A percentile compares a stretch with the other conserved stretches of the same genome.
phyloP scores from a whole-genome alignment of 2,329 filamentous ascomycete species.

The Sporothrix phasma region DNA sequence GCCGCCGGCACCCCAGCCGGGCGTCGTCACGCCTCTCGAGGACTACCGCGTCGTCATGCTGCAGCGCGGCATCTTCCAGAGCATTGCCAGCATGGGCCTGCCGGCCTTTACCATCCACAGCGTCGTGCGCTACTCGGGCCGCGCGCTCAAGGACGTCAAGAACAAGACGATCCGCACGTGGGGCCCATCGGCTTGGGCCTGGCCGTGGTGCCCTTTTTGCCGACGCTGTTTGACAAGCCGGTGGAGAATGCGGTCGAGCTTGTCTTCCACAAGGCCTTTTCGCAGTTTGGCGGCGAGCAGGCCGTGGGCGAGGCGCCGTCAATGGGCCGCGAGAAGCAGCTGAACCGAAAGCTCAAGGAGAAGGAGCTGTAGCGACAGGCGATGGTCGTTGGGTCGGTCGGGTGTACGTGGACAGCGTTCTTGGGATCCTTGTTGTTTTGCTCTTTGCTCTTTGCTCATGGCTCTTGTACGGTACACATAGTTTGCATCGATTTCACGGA shows the following conservation, averaged over 20 bases:
- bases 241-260: conserved; percentile 89
- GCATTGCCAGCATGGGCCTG: conserved; percentile 82
- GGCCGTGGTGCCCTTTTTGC: conserved; percentile 70
- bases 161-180: conserved; percentile 69
- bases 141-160: conserved; percentile 73
- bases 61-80: conserved; percentile 84
- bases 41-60: conserved; percentile 88
- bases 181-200: conserved; percentile 80
- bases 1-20: conserved; percentile 26
- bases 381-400: neutral
- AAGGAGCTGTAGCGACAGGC: conserved; percentile 31
- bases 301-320: conserved; percentile 46
- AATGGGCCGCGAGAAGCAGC: conserved; percentile 41
- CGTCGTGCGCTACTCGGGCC: conserved; percentile 80
- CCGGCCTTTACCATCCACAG: conserved; percentile 91
- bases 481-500: neutral
- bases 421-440: neutral
- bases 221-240: conserved; percentile 78
- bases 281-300: conserved; percentile 53
- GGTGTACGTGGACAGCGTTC: neutral
- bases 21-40: conserved; percentile 59
- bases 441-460: neutral
- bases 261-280: conserved; percentile 75
- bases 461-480: no score
- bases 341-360: conserved; percentile 34